A percentile compares a stretch with the other conserved stretches of the same genome.
phyloP scores from a whole-genome alignment of 352 stramenopile species.

The Phytophthora pistaciae region DNA sequence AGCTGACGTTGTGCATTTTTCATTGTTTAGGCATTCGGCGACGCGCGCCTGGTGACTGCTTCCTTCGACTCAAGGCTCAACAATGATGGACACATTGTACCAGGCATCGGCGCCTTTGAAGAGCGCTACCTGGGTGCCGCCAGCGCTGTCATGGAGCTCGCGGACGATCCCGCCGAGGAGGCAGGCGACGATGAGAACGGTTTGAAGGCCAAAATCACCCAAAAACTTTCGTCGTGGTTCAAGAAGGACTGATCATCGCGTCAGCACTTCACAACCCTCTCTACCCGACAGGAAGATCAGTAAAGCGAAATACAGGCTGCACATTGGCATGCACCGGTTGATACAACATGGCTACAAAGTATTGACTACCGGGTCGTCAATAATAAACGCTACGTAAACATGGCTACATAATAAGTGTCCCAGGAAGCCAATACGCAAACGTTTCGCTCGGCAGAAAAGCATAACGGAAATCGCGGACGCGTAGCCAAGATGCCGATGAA shows the following conservation, averaged over 20 bases:
- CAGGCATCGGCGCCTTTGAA: constrained; percentile 84
- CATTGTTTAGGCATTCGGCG: constrained; percentile 58
- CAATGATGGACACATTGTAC: constrained; percentile 69
- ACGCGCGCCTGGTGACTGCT: constrained; percentile 81
- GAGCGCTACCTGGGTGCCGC: constrained; percentile 62
- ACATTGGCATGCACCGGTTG: neutral
- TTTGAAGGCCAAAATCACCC: constrained; percentile 53
- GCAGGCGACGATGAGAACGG: constrained; percentile 39
- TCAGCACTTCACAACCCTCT: constrained; percentile 2
- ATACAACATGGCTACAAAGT: neutral
- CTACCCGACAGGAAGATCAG: neutral
- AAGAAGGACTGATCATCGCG: constrained; percentile 32
- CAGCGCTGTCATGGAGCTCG: constrained; percentile 45
- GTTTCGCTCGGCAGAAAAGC: neutral
- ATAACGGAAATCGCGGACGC: constrained; percentile 1
- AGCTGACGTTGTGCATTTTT: neutral
- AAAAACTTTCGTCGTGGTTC: constrained; percentile 48
- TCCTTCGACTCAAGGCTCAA: constrained; percentile 76
- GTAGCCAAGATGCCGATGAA: constrained; percentile 43
- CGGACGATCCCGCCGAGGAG: constrained; percentile 35
- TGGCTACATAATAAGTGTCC: neutral
- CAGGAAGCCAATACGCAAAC: neutral
- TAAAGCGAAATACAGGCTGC: neutral
- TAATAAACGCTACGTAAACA: neutral
- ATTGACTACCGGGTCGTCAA: neutral